Percentiles rank a stretch among this genome's conserved stretches.
Conservation (phyloP, 2,329 filamentous ascomycete species). For the Magnaporthiopsis rhizophila region DNA sequence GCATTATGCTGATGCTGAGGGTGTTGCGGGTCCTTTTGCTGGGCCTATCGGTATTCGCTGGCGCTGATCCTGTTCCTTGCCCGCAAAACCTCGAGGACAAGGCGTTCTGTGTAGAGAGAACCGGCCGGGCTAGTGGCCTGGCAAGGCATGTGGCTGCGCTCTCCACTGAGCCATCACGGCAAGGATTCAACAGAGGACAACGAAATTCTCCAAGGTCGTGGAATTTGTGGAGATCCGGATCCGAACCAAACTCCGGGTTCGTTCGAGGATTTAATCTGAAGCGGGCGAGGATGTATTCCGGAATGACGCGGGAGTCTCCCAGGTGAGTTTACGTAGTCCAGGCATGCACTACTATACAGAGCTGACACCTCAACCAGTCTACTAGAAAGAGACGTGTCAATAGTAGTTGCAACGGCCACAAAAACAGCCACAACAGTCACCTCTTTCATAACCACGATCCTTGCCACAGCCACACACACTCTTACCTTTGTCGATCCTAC, state of each 20-base stretch:
- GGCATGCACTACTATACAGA: neutral
- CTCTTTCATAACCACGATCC: conserved; percentile 12
- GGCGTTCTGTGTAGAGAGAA: neutral
- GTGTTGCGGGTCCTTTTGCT: conserved; percentile 15
- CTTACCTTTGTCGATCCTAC: conserved; percentile 19
- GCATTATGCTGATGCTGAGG: conserved; percentile 18
- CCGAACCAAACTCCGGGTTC: neutral
- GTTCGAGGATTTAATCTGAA: neutral
- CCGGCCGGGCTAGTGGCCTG: neutral
- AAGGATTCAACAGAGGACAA: too few relatives aligned
- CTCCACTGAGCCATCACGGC: too few relatives aligned
- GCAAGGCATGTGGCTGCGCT: neutral
- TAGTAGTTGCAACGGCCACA: conserved; percentile 13
- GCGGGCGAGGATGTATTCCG: neutral
- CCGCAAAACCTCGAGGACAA: neutral
- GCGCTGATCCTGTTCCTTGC: neutral
- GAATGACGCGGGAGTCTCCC: too few relatives aligned
- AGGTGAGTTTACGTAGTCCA: neutral
- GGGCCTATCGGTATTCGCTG: conserved; percentile 10
- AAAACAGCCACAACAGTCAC: conserved; percentile 15
- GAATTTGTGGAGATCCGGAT: neutral
- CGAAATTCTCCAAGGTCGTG: too few relatives aligned
- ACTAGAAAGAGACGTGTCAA: conserved; percentile 1
- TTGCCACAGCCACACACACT: conserved; percentile 15
- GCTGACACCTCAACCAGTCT: neutral